Conservation (phyloP, 148 eudicot species). For the Fagopyrum esculentum region DNA sequence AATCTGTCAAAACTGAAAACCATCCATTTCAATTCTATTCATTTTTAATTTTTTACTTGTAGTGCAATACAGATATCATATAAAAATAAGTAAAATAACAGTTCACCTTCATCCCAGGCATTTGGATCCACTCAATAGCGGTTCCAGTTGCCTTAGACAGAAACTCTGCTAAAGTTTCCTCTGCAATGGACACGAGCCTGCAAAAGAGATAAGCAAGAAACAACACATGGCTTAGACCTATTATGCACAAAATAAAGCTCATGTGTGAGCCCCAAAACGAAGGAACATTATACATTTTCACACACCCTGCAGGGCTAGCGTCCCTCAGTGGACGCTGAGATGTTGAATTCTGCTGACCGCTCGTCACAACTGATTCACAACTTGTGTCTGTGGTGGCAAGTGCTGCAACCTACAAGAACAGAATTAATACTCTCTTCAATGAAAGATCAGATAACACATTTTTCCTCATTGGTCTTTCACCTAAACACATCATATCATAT, state of each 20-base stretch:
- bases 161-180: conserved; percentile 85
- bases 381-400: conserved; percentile 37
- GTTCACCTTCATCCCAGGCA: conserved; percentile 98
- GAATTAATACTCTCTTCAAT: neutral
- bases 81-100: neutral
- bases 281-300: neutral
- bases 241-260: neutral
- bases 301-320: conserved; percentile 14
- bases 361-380: conserved; percentile 42
- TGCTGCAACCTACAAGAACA: conserved; percentile 18
- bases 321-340: conserved; percentile 11
- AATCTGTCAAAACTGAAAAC: neutral
- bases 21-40: neutral
- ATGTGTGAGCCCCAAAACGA: neutral
- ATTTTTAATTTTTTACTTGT: neutral
- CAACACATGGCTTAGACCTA: neutral
- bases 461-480: neutral
- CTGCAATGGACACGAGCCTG: conserved; percentile 99
- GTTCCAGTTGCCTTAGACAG: conserved; percentile 99
- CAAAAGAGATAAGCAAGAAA: conserved; percentile 23
- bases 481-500: neutral
- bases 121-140: conserved; percentile 99
- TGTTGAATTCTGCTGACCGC: conserved; percentile 32
- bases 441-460: neutral
- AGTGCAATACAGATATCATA: neutral